Evolutionary conservation across 2,329 filamentous ascomycete genomes (phyloP), one percentile per base, ranked within the genome.

Genomic region (Cladosporium sp.): DNA sequence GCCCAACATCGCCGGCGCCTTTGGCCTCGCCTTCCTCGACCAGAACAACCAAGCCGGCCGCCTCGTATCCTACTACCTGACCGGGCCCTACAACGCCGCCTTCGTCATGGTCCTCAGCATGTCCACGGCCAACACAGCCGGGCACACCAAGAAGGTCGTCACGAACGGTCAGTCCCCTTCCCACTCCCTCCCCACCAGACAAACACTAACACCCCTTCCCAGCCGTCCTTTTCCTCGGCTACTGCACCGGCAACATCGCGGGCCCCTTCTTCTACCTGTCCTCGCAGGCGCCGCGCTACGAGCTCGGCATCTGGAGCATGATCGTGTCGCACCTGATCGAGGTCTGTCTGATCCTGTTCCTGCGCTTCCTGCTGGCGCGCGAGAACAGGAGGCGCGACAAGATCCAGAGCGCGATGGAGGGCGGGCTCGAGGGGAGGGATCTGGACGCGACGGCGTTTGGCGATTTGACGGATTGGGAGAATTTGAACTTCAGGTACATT

Each of bases 401-500:
- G 22, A 68, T 78, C 9, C 76, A 79, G 61, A 70, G 72, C 11
- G 64, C 70, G 57, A 66, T 71, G 66, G 69, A 70, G 18, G 73
- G 73, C 19, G 75, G 73, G 3, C 63, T 76, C 4, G 43, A 52
- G 9, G 42, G 33, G 0, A 14, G 45, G 43, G 49, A 28, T 9
- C 22, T 52, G 49, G 48, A 50, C 9, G 48, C 43, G 40, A 50
- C 43, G 40, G 84, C 86, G 72, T 86, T 65, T 63, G 66, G 73
- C 51, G 83, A 87, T 63, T 66, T 86, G 57, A 86, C 83, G 3
- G 84, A 87, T 62, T 69, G 74, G 50, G 83, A 87, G 71, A 87
- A 69, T 50, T 68, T 69, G 0, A 72, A 86, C 63, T 85, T 87
- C 4, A 38, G 35, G n/a, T 38, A 38, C 8, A 38, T 38, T 11